A percentile compares a stretch with the other conserved stretches of the same genome.
Conservation (phyloP, 768 basidiomycete species). For the Tephrocybe sp. region DNA sequence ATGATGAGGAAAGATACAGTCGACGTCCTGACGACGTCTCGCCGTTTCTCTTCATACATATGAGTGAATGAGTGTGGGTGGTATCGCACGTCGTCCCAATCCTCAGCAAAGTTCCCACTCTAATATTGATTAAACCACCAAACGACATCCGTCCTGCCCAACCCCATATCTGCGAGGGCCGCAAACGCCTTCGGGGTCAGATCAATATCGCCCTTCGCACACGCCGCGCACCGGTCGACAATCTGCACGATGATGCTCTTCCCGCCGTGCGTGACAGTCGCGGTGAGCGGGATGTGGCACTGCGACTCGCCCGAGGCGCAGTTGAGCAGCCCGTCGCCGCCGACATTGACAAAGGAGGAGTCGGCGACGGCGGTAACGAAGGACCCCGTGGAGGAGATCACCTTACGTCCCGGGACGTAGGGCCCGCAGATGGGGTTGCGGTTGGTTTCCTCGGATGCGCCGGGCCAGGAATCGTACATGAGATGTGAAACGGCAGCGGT, state of each 20-base stretch:
- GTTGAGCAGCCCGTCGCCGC: constrained; percentile 27
- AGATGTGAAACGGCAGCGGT: constrained; percentile 26
- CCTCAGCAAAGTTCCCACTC: too few species aligned
- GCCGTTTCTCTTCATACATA: too few species aligned
- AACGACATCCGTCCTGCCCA: constrained; percentile 26
- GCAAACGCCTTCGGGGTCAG: constrained; percentile 25
- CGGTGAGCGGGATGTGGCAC: constrained; percentile 22
- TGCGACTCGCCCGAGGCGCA: constrained; percentile 14
- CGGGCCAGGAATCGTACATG: constrained; percentile 27
- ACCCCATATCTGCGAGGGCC: constrained; percentile 21
- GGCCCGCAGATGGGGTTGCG: constrained; percentile 30
- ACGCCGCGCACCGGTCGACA: constrained; percentile 50
- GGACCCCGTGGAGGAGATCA: constrained; percentile 15
- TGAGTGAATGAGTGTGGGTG: too few species aligned
- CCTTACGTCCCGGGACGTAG: constrained; percentile 24
- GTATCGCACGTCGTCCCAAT: not conserved
- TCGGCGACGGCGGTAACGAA: constrained; percentile 21
- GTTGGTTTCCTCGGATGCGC: constrained; percentile 22
- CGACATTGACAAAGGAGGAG: constrained; percentile 18
- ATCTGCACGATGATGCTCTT: constrained; percentile 37
- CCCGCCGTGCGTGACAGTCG: constrained; percentile 24
- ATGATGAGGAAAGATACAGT: too few species aligned
- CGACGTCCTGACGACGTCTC: too few species aligned
- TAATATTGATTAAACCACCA: constrained; percentile 37
- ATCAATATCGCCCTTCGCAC: constrained; percentile 29